phyloP scores from a whole-genome alignment of 495 filamentous ascomycete genomes.

The Aspergillus bertholletiae region DNA sequence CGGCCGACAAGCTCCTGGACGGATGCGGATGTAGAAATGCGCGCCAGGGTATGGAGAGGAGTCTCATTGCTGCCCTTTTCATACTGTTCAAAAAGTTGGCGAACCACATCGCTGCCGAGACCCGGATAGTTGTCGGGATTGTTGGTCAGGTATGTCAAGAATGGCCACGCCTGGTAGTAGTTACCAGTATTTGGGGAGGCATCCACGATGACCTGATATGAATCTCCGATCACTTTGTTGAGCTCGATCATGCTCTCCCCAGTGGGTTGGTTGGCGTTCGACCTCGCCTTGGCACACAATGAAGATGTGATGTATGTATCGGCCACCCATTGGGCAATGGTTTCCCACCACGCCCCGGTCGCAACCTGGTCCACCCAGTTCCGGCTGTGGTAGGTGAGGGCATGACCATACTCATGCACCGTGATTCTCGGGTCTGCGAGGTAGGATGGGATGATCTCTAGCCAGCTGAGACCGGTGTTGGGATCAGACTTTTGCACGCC shows the following conservation, averaged over 20 bases:
- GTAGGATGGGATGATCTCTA: slow-evolving; percentile 3
- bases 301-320: slow-evolving; percentile 8
- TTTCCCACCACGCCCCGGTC: slow-evolving; percentile 13
- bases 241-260: slow-evolving; percentile 6
- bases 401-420: slow-evolving; percentile 14
- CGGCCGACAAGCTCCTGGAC: slow-evolving; percentile 5
- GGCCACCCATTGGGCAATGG: slow-evolving; percentile 10
- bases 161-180: slow-evolving; percentile 14
- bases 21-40: background rate
- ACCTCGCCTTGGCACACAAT: slow-evolving; percentile 3
- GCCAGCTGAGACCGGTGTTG: slow-evolving; percentile 6
- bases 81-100: slow-evolving; percentile 9
- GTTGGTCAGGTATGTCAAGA: slow-evolving; percentile 11
- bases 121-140: slow-evolving; percentile 12
- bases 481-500: slow-evolving; percentile 8
- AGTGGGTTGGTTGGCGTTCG: background rate
- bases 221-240: slow-evolving; percentile 10
- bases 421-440: slow-evolving; percentile 6
- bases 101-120: slow-evolving; percentile 1
- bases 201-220: slow-evolving; percentile 12
- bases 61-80: slow-evolving; percentile 9
- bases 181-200: slow-evolving; percentile 3
- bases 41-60: slow-evolving; percentile 9
- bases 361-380: slow-evolving; percentile 11
- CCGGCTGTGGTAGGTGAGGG: slow-evolving; percentile 11